Percentiles rank a stretch among this genome's conserved stretches.
These are phyloP conservation scores for Hymenoscyphus linearis DNA, from an alignment of 2,329 filamentous ascomycete genomes.

Conservation along the genomic window DNA sequence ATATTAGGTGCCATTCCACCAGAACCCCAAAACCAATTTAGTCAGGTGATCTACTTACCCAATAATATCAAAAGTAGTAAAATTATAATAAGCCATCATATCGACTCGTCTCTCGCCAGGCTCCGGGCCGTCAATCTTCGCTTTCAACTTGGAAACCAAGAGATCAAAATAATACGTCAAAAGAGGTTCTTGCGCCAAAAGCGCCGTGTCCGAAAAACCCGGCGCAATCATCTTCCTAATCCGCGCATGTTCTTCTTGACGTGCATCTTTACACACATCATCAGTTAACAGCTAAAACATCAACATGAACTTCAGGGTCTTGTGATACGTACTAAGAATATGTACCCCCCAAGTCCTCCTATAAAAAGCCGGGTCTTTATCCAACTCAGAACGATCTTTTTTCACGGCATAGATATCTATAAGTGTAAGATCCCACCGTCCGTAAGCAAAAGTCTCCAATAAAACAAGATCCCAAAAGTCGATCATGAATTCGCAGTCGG, in stretches of 20 bases:
- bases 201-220: constrained; percentile 30
- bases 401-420: neutral
- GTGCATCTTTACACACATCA: neutral
- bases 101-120: constrained; percentile 5
- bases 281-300: neutral
- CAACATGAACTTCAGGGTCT: too few relatives aligned
- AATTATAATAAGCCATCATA: constrained; percentile 33
- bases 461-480: too few relatives aligned
- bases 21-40: too few relatives aligned
- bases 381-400: neutral
- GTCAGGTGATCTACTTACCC: constrained; percentile 19
- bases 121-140: constrained; percentile 3
- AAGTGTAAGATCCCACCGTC: too few relatives aligned
- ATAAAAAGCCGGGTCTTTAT: neutral
- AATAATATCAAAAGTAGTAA: constrained; percentile 35
- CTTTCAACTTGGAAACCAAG: constrained; percentile 1
- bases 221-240: constrained; percentile 25
- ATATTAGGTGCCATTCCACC: too few relatives aligned
- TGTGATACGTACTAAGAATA: neutral
- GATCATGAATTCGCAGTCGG: too few relatives aligned
- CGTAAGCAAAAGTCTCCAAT: neutral
- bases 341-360: neutral
- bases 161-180: constrained; percentile 10
- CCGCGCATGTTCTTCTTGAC: constrained; percentile 19
- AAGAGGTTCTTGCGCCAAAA: constrained; percentile 30